Evolutionary conservation across 225 moss, liverwort and hornwort genomes (phyloP), one percentile per base, ranked within the genome.

Genomic region (Anthoceros angustus): DNA sequence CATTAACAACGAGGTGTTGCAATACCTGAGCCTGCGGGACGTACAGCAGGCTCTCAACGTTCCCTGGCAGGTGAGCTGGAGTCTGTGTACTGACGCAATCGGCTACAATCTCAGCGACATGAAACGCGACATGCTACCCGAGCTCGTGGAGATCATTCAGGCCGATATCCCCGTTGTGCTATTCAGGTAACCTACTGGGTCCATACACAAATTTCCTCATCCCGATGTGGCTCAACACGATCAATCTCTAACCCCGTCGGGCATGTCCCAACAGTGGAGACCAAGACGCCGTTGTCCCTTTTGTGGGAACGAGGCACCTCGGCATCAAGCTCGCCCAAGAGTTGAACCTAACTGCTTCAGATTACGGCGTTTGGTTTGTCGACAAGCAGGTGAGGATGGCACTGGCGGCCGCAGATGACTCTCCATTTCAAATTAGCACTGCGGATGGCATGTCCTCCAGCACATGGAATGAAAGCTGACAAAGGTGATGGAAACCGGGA

Each of bases 11-110:
- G 78, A 81, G 75, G 77, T 77, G 77, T 70, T 73, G 62, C 50
- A 45, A 0, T 81, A 81, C 39, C 64, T 81, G 15, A 81, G 73
- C 40, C 61, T 64, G 42, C 77, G 72, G 25, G 68, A 81, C 42
- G 78, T 78, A 7, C 81, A 81, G 43, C 61, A 73, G 9, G 81
- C 81, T 49, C 68, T 81, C 8, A 74, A 81, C 23, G 81, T 55
- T 8, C 23, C 55, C 6, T 18, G 10, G 23, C 55, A 18, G 2
- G 23, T 23, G 15, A 55, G 23, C 15, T 55, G 55, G 55, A 15
- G 0, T 23, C 18, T 55, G 5, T 55, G 55, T 12, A 55, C n/a
- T 23, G 0, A 18, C 1, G 8, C 15, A 55, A 55, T 18, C 18
- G 55, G 55, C 55, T 55, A 55, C 55, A 15, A 15, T 15, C 15